Evolutionary conservation across 1,284 basidiomycete species (phyloP), one percentile per base, ranked within the genome.

Genomic region (Ganoderma sp.): DNA sequence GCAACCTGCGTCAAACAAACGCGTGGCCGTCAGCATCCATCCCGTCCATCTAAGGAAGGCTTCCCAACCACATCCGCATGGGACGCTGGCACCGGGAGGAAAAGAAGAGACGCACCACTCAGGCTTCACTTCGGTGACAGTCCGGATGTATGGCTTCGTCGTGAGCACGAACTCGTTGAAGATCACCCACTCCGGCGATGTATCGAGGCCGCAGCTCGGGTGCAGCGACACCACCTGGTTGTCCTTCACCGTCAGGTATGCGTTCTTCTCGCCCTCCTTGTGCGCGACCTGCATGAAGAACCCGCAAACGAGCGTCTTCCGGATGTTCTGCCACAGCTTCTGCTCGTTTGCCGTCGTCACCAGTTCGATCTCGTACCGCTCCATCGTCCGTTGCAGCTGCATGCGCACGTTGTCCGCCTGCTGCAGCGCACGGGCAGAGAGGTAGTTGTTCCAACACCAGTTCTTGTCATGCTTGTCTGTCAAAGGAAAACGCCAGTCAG

Each of bases 211-310:
- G 71, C 95, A 97, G 6, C 93, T 95, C 7, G 97, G 95, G 79
- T 99, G 97, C n/a, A 99, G 84, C n/a, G 84, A 85, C 8, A 99
- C 97, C 52, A 94, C 88, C 90, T 95, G 75, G 76, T 97, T 95
- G 78, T 99, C 96, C 82, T 98, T 99, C 72, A 98, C 90, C 0
- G 96, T 99, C 72, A 90, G 77, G 79, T 97, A 97, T 68, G 84
- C 87, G 2, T 89, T 89, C 83, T 95, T 96, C 75, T 95, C 93
- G n/a, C 95, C 95, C 77, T 96, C 94, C 79, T 95, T 95, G 80
- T 98, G 96, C 6, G 97, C 97, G 9, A 97, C 90, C 79, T 99
- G 97, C 97, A 98, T 98, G 83, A 99, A 99, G 86, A 96, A 99
- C 0, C 97, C 97, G 76, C 92, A 94, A 0, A 95, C 92, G 57